Base-by-base conservation (phyloP, 441 rosid species). In the Dalechampia spathulata region DNA sequence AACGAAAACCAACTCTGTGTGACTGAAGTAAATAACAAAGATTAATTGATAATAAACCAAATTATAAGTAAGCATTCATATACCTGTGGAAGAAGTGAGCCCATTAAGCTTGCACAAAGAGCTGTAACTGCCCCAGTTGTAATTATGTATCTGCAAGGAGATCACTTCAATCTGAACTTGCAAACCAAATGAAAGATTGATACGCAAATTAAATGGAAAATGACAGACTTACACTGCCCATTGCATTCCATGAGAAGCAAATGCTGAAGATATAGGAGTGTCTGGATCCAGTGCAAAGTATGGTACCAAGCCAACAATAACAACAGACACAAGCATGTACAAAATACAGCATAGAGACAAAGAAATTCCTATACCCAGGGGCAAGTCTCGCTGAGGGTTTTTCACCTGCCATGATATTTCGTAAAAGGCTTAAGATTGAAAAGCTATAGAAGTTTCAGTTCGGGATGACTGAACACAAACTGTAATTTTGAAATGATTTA, bases 201-300 rank as follows among this genome's bases (percentile, higher is more conserved):
- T 16, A 19, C 5, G 43, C 30, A 23, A 65, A 50, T 46, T 12
- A 34, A 38, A 44, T 62, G 38, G 23, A 62, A 47, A 58, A 51
- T 30, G 26, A 50, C 38, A 38, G 27, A 57, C 96, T 75, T 82
- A 86, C 96, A 83, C 87, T 57, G 96, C 96, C 94, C 96, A 89
- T 37, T 89, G 86, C 94, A 89, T 86, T 60, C 96, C 92, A 65
- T 87, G 74, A 71, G 75, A 73, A 72, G 83, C 82, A 80, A 89
- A 89, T 62, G 96, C 90, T 44, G 94, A 78, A 68, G 96, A 83
- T 72, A 89, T 86, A 17, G 96, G 96, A 53, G 94, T 89, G 71
- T 89, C 96, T 20, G 90, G 90, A 78, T 86, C 77, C 72, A 89
- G 57, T 34, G 89, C 65, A 53, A 77, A 76, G 79, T 89, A 89